These are phyloP conservation scores for Aspergillus caelatus DNA, from an alignment of 2,329 filamentous ascomycete species.

Conservation along the genomic window DNA sequence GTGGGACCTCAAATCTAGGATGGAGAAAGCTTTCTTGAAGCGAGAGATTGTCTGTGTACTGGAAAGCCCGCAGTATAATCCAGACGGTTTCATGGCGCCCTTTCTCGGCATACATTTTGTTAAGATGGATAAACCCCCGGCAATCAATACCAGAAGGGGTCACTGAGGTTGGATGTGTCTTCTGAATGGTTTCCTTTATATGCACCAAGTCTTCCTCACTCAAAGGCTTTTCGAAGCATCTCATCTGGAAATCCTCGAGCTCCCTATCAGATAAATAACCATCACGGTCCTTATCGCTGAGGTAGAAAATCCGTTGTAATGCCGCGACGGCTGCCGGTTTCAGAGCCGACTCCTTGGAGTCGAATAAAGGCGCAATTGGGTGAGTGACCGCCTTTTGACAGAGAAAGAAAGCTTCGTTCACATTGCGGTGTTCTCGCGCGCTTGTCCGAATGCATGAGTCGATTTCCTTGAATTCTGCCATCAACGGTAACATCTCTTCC, in stretches of 20 bases:
- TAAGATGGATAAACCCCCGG: conserved; percentile 82
- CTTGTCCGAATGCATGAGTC: conserved; percentile 96
- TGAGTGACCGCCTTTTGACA: conserved; percentile 98
- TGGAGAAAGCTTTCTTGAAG: conserved; percentile 88
- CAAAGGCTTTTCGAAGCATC: conserved; percentile 88
- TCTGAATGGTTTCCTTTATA: conserved; percentile 85
- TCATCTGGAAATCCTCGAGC: conserved; percentile 85
- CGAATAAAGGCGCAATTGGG: conserved; percentile 92
- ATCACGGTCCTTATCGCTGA: conserved; percentile 96
- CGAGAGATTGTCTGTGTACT: conserved; percentile 93
- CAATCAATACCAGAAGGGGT: conserved; percentile 75
- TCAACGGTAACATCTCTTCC: conserved; percentile 96
- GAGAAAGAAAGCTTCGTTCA: conserved; percentile 95
- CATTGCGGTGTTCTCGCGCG: conserved; percentile 86
- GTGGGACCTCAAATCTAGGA: conserved; percentile 91
- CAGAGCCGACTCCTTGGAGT: conserved; percentile 86
- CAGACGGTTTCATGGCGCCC: conserved; percentile 97
- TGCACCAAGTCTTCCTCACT: conserved; percentile 80
- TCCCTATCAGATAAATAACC: conserved; percentile 88
- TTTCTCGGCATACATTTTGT: conserved; percentile 96
- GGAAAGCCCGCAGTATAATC: conserved; percentile 92
- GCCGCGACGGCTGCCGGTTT: conserved; percentile 90
- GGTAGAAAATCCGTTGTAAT: conserved; percentile 86
- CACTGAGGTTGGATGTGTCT: conserved; percentile 64
- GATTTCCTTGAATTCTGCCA: conserved; percentile 98